A percentile compares a stretch with the other conserved stretches of the same genome.
Evolutionary conservation across 2,329 filamentous ascomycete species (phyloP).

Genomic region (Pezicula radicicola): DNA sequence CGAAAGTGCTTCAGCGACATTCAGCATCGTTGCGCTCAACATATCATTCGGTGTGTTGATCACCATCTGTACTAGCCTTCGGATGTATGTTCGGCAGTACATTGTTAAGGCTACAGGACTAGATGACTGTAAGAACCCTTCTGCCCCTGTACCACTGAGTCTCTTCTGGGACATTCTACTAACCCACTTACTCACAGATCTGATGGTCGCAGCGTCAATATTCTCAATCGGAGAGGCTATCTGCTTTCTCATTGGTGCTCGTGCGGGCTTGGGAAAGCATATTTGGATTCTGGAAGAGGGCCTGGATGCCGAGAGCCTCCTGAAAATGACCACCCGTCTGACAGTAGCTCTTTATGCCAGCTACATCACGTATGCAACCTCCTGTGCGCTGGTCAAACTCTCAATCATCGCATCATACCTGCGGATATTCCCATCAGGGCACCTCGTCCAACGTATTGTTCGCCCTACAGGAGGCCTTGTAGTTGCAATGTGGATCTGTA

Average conservation of each 20-base stretch:
- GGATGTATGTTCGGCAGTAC: background rate
- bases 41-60: background rate
- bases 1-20: background rate
- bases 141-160: background rate
- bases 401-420: slow-evolving; percentile 8
- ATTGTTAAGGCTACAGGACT: slow-evolving; percentile 1
- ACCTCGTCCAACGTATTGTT: background rate
- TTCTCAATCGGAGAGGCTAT: background rate
- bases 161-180: background rate
- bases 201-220: background rate
- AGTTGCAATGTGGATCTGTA: background rate
- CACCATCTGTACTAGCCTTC: background rate
- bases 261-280: slow-evolving; percentile 7
- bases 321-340: background rate
- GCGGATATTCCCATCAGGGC: slow-evolving; percentile 5
- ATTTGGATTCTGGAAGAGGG: slow-evolving; percentile 4
- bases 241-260: slow-evolving; percentile 4
- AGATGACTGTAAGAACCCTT: slow-evolving; percentile 8
- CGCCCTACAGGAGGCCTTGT: slow-evolving; percentile 1
- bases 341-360: slow-evolving; percentile 1
- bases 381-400: slow-evolving; percentile 7
- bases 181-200: background rate
- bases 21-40: background rate
- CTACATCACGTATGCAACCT: slow-evolving; percentile 4
- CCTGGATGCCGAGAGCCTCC: background rate